These are phyloP conservation scores for Cryphonectria radicalis DNA, from an alignment of 2,329 filamentous ascomycete genomes.

Conservation along the genomic window DNA sequence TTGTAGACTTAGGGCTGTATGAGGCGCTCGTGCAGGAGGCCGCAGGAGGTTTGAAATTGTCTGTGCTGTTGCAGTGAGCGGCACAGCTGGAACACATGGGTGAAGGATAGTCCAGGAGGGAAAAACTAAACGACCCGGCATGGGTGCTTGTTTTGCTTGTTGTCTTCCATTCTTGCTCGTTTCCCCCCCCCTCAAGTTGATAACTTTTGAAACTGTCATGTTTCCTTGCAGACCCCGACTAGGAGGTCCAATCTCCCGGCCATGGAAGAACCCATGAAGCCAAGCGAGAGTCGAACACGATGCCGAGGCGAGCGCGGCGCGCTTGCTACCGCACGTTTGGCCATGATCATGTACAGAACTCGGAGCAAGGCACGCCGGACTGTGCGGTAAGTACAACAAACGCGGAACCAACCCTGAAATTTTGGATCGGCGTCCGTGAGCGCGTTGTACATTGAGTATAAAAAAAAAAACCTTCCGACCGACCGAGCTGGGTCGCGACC, in stretches of 20 bases:
- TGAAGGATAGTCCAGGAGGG: neutral
- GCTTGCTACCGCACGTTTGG: conserved; percentile 1
- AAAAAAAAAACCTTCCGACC: neutral
- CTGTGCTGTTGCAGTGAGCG: neutral
- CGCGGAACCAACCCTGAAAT: neutral
- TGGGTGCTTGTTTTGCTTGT: neutral
- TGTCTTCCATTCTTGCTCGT: neutral
- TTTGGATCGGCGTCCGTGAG: neutral
- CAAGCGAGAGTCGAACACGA: neutral
- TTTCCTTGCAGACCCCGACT: neutral
- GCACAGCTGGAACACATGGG: neutral
- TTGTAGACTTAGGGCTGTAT: neutral
- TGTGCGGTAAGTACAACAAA: neutral
- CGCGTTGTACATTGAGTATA: neutral
- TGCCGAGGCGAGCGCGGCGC: neutral
- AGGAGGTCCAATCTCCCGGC: neutral
- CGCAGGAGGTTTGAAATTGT: neutral
- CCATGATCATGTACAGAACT: neutral
- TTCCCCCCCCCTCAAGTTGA: neutral
- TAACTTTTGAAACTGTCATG: neutral
- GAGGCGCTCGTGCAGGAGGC: neutral
- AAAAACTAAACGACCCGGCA: neutral
- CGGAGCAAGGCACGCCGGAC: neutral
- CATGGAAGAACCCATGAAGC: neutral
- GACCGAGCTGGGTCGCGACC: neutral